Evolutionary conservation across 2,329 filamentous ascomycete species (phyloP), one percentile per base, ranked within the genome.

Genomic region (Pseudogymnoascus sp.): DNA sequence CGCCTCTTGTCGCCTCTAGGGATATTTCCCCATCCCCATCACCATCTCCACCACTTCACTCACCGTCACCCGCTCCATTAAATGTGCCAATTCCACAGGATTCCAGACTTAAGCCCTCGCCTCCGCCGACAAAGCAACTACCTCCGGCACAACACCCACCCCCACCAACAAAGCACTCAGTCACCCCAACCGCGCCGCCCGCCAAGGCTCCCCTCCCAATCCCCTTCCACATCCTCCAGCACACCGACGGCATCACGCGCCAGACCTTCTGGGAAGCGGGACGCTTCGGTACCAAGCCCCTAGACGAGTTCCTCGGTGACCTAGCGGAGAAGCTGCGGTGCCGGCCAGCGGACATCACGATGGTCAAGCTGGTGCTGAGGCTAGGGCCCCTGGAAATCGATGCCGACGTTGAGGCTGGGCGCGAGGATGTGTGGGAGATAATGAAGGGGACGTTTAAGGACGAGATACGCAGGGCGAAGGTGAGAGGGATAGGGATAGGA

Each of bases 371-470:
- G 21, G 42, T 46, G 42, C 21, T 46, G 21, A 46, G 42, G 21
- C 42, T 46, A 2, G 42, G 42, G 21, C 42, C 42, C 12, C 21
- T 46, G 2, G 42, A 46, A 46, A 46, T 46, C 21, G 12, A 46
- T 14, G 7, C 21, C 21, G 42, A 46, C n/a, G 21, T 46, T 25
- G 42, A 25, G 21, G 21, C 11, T 46, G 21, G 21, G 12, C 42
- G 42, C 21, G 42, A 25, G 11, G 42, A 46, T 46, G 42, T 46
- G 14, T 46, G 42, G 42, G 42, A 25, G 42, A 46, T 46, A 21
- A 46, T 46, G 42, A 46, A 46, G 42, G 42, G 42, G 42, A 46
- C 21, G 42, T 46, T 46, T 25, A 46, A 46, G 42, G 42, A 46
- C 1, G 42, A 46, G 21, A 46, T 46, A 46, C 42, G 42, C 2